Evolutionary conservation across 176 grass and related monocot species (phyloP), one percentile per base, ranked within the genome.

Genomic region (Aegilops speltoides): DNA sequence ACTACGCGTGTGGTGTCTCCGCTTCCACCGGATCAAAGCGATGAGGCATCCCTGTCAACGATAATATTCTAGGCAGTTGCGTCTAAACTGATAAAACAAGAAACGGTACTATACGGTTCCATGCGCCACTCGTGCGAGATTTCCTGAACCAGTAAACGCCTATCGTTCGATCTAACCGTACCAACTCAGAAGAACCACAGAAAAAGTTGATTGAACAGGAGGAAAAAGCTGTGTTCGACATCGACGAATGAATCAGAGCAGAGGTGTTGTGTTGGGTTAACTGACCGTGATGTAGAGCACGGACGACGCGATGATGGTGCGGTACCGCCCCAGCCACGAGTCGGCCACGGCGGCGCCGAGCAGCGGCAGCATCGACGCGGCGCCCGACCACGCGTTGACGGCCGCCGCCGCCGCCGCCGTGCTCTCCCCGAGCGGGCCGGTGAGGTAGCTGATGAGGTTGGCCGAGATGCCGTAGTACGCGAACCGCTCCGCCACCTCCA

Each of bases 381-480:
- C 84, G 59, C 94, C 91, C 7, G 84, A 79, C 91, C 94, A 95
- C 70, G 78, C 64, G 89, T 89, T 95, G 28, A 88, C 32, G 20
- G 88, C 29, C 7, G 88, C 88, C 0, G 93, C 93, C 0, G 93
- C 93, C 8, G 79, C 65, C 3, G 89, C 89, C n/a, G 87, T 93
- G 62, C 82, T 86, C 78, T 85, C 68, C 2, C 84, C 61, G 32
- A 96, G 84, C 48, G 91, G 89, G 41, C 89, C 91, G 57, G 94
- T 93, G n/a, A 96, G 85, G 81, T 93, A 96, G 68, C 12, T 89
- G 66, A 96, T 96, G 66, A 96, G 81, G 81, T 93, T 93, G 0
- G 78, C n/a, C n/a, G 85, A 80, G 69, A 93, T 76, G 82, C 94
- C 89, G 76, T 64, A 86, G 78, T 86, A 91, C 1, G 94, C 87